Evolutionary conservation across 768 basidiomycete species (phyloP).

Genomic region (Mycena chlorophos): DNA sequence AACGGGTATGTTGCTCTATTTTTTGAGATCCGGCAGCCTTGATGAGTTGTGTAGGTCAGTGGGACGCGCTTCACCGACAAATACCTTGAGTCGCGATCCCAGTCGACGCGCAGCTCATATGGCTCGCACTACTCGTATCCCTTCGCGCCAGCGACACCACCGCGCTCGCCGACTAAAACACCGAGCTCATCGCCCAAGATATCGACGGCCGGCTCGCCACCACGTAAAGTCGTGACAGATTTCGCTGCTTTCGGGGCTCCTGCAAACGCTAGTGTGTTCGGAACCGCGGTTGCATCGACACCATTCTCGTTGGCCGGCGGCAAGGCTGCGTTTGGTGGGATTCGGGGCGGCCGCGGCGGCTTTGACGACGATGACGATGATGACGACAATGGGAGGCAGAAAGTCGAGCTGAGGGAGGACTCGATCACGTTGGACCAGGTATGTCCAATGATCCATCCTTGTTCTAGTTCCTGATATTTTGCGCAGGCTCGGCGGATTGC

Average conservation of each 20-base stretch:
- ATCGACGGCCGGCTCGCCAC: slow-evolving; percentile 55
- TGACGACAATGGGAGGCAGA: slow-evolving; percentile 62
- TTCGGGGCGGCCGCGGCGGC: slow-evolving; percentile 45
- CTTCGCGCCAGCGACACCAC: slow-evolving; percentile 40
- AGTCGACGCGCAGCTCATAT: slow-evolving; percentile 55
- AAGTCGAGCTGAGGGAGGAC: slow-evolving; percentile 75
- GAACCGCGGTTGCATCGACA: slow-evolving; percentile 77
- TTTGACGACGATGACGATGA: slow-evolving; percentile 77
- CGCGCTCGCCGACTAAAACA: slow-evolving; percentile 41
- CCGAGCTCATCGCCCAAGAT: slow-evolving; percentile 25
- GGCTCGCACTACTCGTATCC: slow-evolving; percentile 48
- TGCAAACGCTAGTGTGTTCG: slow-evolving; percentile 74
- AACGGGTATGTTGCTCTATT: slow-evolving; percentile 56
- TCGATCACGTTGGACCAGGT: slow-evolving; percentile 94
- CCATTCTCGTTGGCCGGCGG: slow-evolving; percentile 79
- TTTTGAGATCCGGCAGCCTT: slow-evolving; percentile 12
- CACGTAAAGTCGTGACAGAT: slow-evolving; percentile 85
- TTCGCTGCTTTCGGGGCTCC: slow-evolving; percentile 85
- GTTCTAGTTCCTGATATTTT: slow-evolving; percentile 8
- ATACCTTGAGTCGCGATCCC: slow-evolving; percentile 76
- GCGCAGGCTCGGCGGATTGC: slow-evolving; percentile 77
- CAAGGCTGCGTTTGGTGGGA: slow-evolving; percentile 82
- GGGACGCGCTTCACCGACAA: slow-evolving; percentile 98
- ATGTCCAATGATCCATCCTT: slow-evolving; percentile 21
- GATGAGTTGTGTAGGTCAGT: slow-evolving; percentile 59